Conservation (phyloP, 805 yeast species). For the Zygoascus bituminiphila region DNA sequence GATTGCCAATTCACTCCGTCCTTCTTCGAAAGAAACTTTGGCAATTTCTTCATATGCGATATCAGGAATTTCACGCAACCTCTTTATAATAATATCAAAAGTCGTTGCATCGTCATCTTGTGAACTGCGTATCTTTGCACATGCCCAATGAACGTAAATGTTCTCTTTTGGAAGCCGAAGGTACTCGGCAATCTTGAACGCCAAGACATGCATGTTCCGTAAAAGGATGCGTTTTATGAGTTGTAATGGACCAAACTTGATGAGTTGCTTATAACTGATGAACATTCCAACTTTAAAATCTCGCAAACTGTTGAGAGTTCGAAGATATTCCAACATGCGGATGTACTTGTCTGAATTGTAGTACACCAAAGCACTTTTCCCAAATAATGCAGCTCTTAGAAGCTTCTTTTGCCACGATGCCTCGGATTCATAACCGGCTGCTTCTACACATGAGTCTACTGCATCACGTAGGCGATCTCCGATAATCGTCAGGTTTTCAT, state of each 20-base stretch:
- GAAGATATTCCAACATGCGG: slow-evolving; percentile 48
- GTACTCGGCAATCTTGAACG: slow-evolving; percentile 51
- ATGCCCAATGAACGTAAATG: slow-evolving; percentile 76
- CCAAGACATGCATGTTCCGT: slow-evolving; percentile 52
- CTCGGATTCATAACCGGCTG: slow-evolving; percentile 72
- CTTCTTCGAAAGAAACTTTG: slow-evolving; percentile 68
- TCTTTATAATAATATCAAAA: slow-evolving; percentile 44
- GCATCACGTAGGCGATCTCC: slow-evolving; percentile 46
- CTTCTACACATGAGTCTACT: slow-evolving; percentile 60
- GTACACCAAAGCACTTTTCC: slow-evolving; percentile 52
- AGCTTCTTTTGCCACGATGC: slow-evolving; percentile 72
- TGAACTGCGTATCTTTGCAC: slow-evolving; percentile 52
- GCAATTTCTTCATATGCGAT: slow-evolving; percentile 56
- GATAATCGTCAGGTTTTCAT: slow-evolving; percentile 57
- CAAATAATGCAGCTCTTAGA: slow-evolving; percentile 76
- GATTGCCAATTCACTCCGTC: slow-evolving; percentile 61
- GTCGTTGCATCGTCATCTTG: slow-evolving; percentile 49
- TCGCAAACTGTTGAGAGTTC: slow-evolving; percentile 65
- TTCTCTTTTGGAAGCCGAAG: slow-evolving; percentile 39
- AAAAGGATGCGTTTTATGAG: slow-evolving; percentile 50
- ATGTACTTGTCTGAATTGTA: slow-evolving; percentile 57
- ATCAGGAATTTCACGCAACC: slow-evolving; percentile 35
- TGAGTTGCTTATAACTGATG: slow-evolving; percentile 51
- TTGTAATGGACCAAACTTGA: slow-evolving; percentile 44
- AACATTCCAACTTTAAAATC: slow-evolving; percentile 58